Conservation (phyloP, 768 basidiomycete species). For the Tulasnella sp. region DNA sequence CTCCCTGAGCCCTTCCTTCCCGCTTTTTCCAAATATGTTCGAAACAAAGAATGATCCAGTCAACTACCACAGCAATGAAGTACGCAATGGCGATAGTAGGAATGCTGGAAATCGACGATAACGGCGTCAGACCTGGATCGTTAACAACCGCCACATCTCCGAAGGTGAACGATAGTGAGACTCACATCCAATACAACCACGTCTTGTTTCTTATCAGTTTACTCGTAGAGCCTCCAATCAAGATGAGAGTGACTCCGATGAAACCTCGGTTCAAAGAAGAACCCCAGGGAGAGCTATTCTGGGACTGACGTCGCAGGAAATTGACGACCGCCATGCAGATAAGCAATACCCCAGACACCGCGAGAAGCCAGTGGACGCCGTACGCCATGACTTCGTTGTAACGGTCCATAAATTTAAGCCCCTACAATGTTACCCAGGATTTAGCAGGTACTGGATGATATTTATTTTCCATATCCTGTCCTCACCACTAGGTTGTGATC, state of each 20-base stretch:
- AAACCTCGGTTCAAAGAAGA: not conserved
- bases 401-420: not conserved
- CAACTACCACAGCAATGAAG: not conserved
- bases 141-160: too few species aligned
- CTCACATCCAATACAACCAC: not conserved
- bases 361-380: not conserved
- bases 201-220: not conserved
- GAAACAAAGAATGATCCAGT: not conserved
- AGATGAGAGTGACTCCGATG: not conserved
- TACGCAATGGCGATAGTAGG: not conserved
- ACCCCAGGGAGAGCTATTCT: not conserved
- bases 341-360: not conserved
- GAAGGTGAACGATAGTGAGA: not conserved
- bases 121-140: not conserved
- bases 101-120: not conserved
- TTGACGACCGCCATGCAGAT: not conserved
- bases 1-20: not conserved
- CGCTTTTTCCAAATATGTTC: not conserved
- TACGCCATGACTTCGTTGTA: not conserved
- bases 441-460: not conserved
- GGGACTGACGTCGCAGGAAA: not conserved
- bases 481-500: too few species aligned
- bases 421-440: not conserved
- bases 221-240: not conserved
- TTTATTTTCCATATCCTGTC: not conserved